Conservation (phyloP, 495 filamentous ascomycete species). For the Xylaria scruposa region DNA sequence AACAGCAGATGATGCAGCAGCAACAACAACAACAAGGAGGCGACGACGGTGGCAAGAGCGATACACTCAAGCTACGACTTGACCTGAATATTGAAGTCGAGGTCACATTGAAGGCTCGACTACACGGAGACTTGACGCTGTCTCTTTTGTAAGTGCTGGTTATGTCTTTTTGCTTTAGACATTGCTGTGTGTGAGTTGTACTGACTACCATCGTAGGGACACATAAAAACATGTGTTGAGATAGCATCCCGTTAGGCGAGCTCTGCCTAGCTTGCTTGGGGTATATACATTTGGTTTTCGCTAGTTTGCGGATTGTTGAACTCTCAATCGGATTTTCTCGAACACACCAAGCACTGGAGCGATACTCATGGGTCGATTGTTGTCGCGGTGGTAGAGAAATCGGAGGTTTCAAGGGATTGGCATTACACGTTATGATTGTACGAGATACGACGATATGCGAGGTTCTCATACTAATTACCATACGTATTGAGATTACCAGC, state of each 20-base stretch:
- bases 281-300: background rate
- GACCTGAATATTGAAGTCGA: constrained; percentile 85
- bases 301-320: background rate
- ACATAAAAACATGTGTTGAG: constrained; percentile 4
- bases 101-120: constrained; percentile 83
- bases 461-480: background rate
- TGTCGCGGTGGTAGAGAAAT: background rate
- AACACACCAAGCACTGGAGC: background rate
- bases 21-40: constrained; percentile 41
- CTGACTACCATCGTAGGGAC: constrained; percentile 12
- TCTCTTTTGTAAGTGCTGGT: constrained; percentile 70
- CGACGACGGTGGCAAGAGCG: constrained; percentile 51
- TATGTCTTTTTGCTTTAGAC: background rate
- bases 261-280: background rate
- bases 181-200: background rate
- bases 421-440: background rate
- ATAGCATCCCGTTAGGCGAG: background rate
- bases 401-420: background rate
- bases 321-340: background rate
- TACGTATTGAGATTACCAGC: background rate
- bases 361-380: background rate
- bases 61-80: constrained; percentile 73
- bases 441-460: background rate
- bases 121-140: constrained; percentile 83
- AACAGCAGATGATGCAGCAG: constrained; percentile 31